Evolutionary conservation across 2,329 filamentous ascomycete genomes (phyloP).

Genomic region (Rosellinia necatrix): DNA sequence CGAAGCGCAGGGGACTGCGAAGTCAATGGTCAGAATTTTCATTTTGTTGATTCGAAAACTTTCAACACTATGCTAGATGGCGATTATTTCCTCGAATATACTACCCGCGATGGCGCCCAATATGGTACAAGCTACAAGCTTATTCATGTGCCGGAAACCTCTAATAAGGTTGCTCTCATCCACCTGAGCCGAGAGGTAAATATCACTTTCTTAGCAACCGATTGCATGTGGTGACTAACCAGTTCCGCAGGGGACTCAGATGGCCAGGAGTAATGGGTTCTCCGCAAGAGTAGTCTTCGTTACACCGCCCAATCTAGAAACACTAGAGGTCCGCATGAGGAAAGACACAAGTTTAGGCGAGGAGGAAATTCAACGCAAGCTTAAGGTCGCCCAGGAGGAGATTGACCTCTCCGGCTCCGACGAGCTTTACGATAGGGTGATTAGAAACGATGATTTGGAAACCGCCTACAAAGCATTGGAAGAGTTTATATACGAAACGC

Average conservation of each 20-base stretch:
- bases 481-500: slow-evolving; percentile 51
- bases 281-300: slow-evolving; percentile 60
- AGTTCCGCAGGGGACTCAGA: slow-evolving; percentile 54
- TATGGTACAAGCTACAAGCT: slow-evolving; percentile 62
- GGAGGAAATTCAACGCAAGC: slow-evolving; percentile 51
- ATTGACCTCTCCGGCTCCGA: slow-evolving; percentile 51
- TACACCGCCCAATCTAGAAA: slow-evolving; percentile 47
- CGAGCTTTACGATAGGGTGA: slow-evolving; percentile 55
- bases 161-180: slow-evolving; percentile 64
- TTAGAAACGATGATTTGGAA: slow-evolving; percentile 57
- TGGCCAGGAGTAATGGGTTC: slow-evolving; percentile 62
- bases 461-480: slow-evolving; percentile 54
- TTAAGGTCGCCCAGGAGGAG: slow-evolving; percentile 47
- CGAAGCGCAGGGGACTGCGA: slow-evolving; percentile 56
- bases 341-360: slow-evolving; percentile 49
- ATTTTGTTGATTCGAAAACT: slow-evolving; percentile 60
- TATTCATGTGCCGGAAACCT: slow-evolving; percentile 55
- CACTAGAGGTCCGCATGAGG: slow-evolving; percentile 48
- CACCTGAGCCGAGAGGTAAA: slow-evolving; percentile 58
- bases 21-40: slow-evolving; percentile 54
- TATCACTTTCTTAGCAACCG: slow-evolving; percentile 6
- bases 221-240: slow-evolving; percentile 1
- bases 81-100: slow-evolving; percentile 63
- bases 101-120: slow-evolving; percentile 52
- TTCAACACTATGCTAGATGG: slow-evolving; percentile 64